Evolutionary conservation across 257 asterid genomes (phyloP).

Genomic region (Primulina huaijiensis): DNA sequence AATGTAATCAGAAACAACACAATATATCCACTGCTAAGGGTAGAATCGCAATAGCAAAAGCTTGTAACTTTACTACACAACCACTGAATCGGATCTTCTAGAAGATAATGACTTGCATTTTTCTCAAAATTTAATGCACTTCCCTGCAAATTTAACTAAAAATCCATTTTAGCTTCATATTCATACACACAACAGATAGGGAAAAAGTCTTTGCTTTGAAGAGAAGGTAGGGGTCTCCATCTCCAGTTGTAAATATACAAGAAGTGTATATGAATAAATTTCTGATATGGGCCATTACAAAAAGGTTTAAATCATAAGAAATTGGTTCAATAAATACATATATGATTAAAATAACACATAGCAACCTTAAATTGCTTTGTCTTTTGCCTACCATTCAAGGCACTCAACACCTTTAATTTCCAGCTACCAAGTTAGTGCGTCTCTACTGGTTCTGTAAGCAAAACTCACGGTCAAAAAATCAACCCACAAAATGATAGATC

Average conservation of each 20-base stretch:
- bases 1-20: not conserved
- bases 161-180: slow-evolving; percentile 25
- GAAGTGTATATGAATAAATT: slow-evolving; percentile 25
- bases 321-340: slow-evolving; percentile 36
- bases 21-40: slow-evolving; percentile 27
- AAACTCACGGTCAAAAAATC: slow-evolving; percentile 37
- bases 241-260: slow-evolving; percentile 45
- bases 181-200: slow-evolving; percentile 33
- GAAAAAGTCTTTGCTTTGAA: slow-evolving; percentile 73
- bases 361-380: slow-evolving; percentile 47
- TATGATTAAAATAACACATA: slow-evolving; percentile 26
- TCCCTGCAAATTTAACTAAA: slow-evolving; percentile 39
- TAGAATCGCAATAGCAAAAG: slow-evolving; percentile 27
- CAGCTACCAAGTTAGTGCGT: slow-evolving; percentile 43
- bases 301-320: slow-evolving; percentile 27
- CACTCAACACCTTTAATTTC: slow-evolving; percentile 39
- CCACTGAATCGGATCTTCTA: slow-evolving; percentile 28
- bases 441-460: slow-evolving; percentile 53
- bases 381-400: slow-evolving; percentile 64
- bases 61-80: slow-evolving; percentile 50
- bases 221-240: slow-evolving; percentile 56
- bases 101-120: slow-evolving; percentile 25
- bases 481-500: slow-evolving; percentile 28
- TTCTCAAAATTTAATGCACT: slow-evolving; percentile 20
- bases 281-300: slow-evolving; percentile 34